Evolutionary conservation across 2,329 filamentous ascomycete genomes (phyloP).

Genomic region (Aspergillus sp.): DNA sequence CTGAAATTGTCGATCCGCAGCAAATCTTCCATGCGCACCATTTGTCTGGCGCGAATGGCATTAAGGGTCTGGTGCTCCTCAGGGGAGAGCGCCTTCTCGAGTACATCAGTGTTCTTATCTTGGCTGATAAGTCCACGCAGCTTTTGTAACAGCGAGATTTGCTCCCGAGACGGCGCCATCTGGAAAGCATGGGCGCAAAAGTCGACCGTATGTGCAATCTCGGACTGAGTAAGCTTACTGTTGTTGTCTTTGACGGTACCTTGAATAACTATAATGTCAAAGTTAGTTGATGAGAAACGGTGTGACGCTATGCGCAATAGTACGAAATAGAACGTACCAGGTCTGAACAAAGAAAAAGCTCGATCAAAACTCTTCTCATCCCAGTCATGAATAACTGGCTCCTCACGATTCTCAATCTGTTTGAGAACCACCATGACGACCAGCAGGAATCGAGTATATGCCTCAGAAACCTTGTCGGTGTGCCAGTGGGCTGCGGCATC

Average conservation of each 20-base stretch:
- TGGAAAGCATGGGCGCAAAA: not conserved
- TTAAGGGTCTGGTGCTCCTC: not conserved
- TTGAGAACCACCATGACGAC: conserved; percentile 23
- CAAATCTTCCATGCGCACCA: not conserved
- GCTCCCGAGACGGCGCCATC: not conserved
- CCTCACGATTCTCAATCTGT: conserved; percentile 11
- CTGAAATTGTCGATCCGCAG: not conserved
- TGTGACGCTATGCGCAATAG: no score
- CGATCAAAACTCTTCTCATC: conserved; percentile 6
- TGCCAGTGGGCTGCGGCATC: conserved; percentile 41
- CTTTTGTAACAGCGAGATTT: not conserved
- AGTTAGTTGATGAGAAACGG: not conserved
- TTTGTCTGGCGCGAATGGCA: not conserved
- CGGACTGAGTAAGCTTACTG: not conserved
- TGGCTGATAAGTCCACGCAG: not conserved
- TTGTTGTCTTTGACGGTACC: not conserved
- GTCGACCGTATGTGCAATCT: not conserved
- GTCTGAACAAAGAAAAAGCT: not conserved
- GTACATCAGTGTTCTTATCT: not conserved
- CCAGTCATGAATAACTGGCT: not conserved
- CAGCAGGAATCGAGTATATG: conserved; percentile 50
- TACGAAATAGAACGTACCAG: not conserved
- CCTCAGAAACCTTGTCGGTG: conserved; percentile 44
- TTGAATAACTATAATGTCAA: not conserved
- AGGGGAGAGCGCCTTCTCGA: not conserved